Conservation (phyloP, 805 yeast genomes). For the Candida dendrica region DNA sequence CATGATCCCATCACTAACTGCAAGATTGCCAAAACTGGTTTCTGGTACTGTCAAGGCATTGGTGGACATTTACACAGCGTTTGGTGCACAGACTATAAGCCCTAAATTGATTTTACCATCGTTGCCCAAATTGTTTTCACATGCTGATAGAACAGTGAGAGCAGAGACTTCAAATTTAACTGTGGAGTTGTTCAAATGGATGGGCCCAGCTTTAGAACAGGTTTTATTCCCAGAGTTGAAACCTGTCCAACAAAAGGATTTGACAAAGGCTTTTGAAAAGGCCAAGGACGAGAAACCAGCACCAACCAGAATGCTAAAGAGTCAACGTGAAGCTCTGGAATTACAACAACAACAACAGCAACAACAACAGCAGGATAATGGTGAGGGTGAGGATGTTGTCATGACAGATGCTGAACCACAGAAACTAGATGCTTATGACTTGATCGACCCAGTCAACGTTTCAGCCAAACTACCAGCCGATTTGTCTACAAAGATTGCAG, state of each 20-base stretch:
- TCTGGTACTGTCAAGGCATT: conserved; percentile 58
- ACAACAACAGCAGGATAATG: conserved; percentile 7
- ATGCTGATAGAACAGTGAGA: conserved; percentile 83
- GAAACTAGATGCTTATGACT: conserved; percentile 57
- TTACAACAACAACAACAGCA: conserved; percentile 14
- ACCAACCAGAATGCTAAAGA: conserved; percentile 49
- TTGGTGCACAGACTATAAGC: conserved; percentile 56
- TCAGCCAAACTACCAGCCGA: conserved; percentile 59
- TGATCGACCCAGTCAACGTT: conserved; percentile 65
- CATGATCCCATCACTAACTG: conserved; percentile 51
- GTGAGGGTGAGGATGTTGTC: conserved; percentile 15
- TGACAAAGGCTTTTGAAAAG: conserved; percentile 58
- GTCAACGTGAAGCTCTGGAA: conserved; percentile 40
- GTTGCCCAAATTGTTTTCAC: conserved; percentile 67
- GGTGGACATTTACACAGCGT: conserved; percentile 38
- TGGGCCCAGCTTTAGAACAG: conserved; percentile 51
- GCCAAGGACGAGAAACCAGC: conserved; percentile 34
- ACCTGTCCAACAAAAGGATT: conserved; percentile 87
- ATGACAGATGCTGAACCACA: conserved; percentile 21
- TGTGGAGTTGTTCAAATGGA: conserved; percentile 66
- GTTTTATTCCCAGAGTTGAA: conserved; percentile 65
- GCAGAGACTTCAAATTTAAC: conserved; percentile 66
- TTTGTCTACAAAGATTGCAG: conserved; percentile 44
- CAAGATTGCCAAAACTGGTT: conserved; percentile 72
- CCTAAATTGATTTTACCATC: conserved; percentile 50